A percentile compares a stretch with the other conserved stretches of the same genome.
These are phyloP conservation scores for Harringtonia aguacate DNA, from an alignment of 2,329 filamentous ascomycete genomes.

Conservation along the genomic window DNA sequence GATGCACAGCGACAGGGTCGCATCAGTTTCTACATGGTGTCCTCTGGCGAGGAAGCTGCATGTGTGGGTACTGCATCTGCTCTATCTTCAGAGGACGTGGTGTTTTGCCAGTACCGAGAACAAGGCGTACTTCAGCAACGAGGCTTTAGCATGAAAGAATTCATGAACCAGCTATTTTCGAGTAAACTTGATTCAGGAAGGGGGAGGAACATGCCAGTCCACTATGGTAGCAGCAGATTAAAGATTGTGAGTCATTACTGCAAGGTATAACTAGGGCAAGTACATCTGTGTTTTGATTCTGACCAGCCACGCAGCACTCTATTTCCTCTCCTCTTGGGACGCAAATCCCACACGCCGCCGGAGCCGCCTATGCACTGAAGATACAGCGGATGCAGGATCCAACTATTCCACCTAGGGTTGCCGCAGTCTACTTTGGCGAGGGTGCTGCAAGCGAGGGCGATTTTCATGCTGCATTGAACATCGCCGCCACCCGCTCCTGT, in stretches of 20 bases:
- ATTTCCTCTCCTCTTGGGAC: conserved; percentile 71
- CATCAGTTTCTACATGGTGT: conserved; percentile 95
- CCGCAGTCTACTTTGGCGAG: conserved; percentile 72
- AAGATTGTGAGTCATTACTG: conserved; percentile 55
- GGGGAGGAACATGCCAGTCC: conserved; percentile 94
- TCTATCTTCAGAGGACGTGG: conserved; percentile 70
- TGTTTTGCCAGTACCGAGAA: conserved; percentile 93
- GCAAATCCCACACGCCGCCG: conserved; percentile 69
- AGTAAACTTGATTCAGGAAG: conserved; percentile 70
- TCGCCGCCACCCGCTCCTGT: conserved; percentile 66
- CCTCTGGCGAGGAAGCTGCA: conserved; percentile 88
- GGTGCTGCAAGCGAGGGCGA: conserved; percentile 74
- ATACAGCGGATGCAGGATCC: conserved; percentile 58
- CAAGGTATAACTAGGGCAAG: neutral
- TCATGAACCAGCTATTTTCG: conserved; percentile 92
- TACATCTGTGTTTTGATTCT: neutral
- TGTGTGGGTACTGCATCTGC: conserved; percentile 82
- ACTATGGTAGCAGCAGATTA: conserved; percentile 77
- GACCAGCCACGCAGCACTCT: conserved; percentile 42
- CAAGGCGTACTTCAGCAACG: conserved; percentile 84
- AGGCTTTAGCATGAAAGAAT: conserved; percentile 76
- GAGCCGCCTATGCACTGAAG: conserved; percentile 70
- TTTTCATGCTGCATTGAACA: conserved; percentile 74
- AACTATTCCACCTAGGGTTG: conserved; percentile 47
- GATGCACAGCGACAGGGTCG: conserved; percentile 94